A percentile compares a stretch with the other conserved stretches of the same genome.
These are phyloP conservation scores for Euphorbia neoarborescens DNA, from an alignment of 441 rosid species.

Conservation along the genomic window DNA sequence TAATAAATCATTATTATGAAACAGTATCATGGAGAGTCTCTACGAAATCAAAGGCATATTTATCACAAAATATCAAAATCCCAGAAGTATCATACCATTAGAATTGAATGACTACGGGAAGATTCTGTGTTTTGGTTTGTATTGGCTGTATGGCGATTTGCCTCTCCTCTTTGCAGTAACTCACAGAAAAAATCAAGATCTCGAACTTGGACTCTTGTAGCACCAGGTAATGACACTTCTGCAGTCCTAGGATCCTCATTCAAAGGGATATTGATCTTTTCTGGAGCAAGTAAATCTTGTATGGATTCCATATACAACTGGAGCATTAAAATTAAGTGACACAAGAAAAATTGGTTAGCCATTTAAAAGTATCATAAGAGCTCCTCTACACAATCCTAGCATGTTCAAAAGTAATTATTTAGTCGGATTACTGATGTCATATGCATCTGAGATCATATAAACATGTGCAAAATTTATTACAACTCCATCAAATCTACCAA, in stretches of 20 bases:
- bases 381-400: constrained; percentile 2
- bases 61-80: constrained; percentile 8
- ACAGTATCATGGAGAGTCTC: constrained; percentile 13
- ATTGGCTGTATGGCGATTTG: constrained; percentile 77
- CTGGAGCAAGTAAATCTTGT: constrained; percentile 89
- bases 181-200: constrained; percentile 58
- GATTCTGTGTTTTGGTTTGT: constrained; percentile 91
- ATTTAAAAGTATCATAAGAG: background rate
- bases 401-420: background rate
- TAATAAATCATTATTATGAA: background rate
- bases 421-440: background rate
- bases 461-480: background rate
- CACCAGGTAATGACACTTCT: constrained; percentile 71
- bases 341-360: constrained; percentile 2
- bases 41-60: background rate
- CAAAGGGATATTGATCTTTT: constrained; percentile 56
- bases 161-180: constrained; percentile 71
- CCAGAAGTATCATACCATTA: constrained; percentile 42
- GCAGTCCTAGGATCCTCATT: constrained; percentile 73
- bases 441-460: background rate
- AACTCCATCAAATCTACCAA: background rate
- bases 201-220: constrained; percentile 45
- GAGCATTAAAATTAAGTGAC: constrained; percentile 17
- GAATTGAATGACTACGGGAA: constrained; percentile 92
- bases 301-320: constrained; percentile 82